A percentile compares a stretch with the other conserved stretches of the same genome.
phyloP scores from a whole-genome alignment of 148 eudicot genomes.

The Chenopodium berlandieri region DNA sequence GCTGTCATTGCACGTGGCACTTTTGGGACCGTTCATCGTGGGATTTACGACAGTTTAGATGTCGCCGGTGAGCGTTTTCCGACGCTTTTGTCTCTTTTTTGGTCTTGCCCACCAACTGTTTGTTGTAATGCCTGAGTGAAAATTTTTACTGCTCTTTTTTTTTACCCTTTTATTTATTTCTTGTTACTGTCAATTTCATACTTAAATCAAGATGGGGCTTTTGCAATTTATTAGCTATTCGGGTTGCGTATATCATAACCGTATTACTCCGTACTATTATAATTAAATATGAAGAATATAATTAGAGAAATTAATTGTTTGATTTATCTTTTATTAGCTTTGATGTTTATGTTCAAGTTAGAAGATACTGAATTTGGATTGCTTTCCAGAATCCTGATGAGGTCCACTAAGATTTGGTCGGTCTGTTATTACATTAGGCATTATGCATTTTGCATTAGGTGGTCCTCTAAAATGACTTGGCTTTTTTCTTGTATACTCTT shows the following conservation, averaged over 20 bases:
- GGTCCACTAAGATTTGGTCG: conserved; percentile 41
- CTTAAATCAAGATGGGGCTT: background rate
- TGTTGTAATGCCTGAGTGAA: conserved; percentile 18
- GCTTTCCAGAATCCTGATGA: conserved; percentile 22
- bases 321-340: background rate
- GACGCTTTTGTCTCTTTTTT: background rate
- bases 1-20: conserved; percentile 87
- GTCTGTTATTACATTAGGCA: conserved; percentile 24
- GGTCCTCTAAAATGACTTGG: conserved; percentile 33
- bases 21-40: conserved; percentile 93
- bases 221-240: too few relatives aligned
- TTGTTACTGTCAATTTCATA: too few relatives aligned
- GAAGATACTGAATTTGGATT: conserved; percentile 23
- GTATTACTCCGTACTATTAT: too few relatives aligned
- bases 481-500: conserved; percentile 21
- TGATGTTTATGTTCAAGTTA: conserved; percentile 9
- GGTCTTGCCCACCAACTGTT: conserved; percentile 21
- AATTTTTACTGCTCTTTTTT: background rate
- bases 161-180: background rate
- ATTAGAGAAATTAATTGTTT: conserved; percentile 14
- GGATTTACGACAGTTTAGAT: conserved; percentile 71
- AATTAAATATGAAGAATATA: too few relatives aligned
- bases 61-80: conserved; percentile 63
- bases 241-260: background rate
- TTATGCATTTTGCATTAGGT: conserved; percentile 19